These are phyloP conservation scores for Daldinia decipiens DNA, from an alignment of 495 filamentous ascomycete genomes.

Conservation along the genomic window DNA sequence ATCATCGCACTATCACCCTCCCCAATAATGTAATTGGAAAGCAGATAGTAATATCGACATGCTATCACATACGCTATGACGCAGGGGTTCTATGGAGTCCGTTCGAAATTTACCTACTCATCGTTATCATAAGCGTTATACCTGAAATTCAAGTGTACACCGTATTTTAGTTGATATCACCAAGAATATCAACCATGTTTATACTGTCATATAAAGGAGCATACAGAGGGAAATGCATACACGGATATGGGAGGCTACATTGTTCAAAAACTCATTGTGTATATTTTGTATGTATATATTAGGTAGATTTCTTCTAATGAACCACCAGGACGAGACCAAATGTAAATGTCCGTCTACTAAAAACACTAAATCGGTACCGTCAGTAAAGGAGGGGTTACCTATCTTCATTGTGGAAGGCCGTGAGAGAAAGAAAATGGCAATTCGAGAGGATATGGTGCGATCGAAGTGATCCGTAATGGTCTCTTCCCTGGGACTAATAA, in stretches of 20 bases:
- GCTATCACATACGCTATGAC: neutral
- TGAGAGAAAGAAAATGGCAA: neutral
- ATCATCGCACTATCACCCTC: conserved; percentile 30
- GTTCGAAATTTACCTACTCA: neutral
- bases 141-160: neutral
- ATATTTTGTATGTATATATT: neutral
- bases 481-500: neutral
- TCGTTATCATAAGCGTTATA: neutral
- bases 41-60: neutral
- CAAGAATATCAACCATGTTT: neutral
- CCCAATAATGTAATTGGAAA: conserved; percentile 13
- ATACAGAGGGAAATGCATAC: neutral
- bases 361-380: too few relatives aligned
- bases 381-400: neutral
- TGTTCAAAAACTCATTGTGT: neutral
- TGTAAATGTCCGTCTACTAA: neutral
- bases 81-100: neutral
- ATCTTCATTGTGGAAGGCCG: neutral
- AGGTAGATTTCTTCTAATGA: neutral
- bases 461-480: neutral
- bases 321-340: neutral
- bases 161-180: neutral
- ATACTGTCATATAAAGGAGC: neutral
- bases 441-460: neutral
- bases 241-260: neutral